Base-by-base conservation (phyloP, 306 rosid species). In the Begonia masoniana region DNA sequence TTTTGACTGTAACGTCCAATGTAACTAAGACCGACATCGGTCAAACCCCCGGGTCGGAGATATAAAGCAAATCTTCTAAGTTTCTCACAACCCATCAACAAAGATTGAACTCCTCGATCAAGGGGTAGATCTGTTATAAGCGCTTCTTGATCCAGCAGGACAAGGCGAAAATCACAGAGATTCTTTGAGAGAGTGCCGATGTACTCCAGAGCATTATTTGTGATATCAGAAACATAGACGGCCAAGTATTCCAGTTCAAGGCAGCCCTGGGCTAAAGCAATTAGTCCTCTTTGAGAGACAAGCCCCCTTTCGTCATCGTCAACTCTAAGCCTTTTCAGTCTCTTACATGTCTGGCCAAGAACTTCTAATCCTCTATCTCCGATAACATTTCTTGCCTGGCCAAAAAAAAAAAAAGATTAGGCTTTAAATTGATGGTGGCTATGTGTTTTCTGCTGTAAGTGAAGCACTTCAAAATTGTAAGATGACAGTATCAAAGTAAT, bases 321-420 rank as follows among this genome's bases (percentile, higher is more conserved):
- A 50, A 91, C 86, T 51, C 99, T 71, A 6, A 91, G 92, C 79
- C 93, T 77, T 71, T 54, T 86, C 26, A 91, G 81, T 71, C 50
- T 77, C 84, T 75, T 81, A 64, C 99, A 91, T 63, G 67, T 64
- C 41, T 39, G 79, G 15, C 92, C 86, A 41, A 91, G 93, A 57
- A 83, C 92, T 77, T 86, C 99, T 64, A 91, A 60, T 56, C 99
- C 99, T 75, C 84, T 79, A 64, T 91, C 99, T 62, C 99, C 99
- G 52, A 91, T 83, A 41, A 86, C 99, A 62, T 91, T 83, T 74
- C 99, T 81, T 36, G 94, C 73, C 99, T 91, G 94, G 51, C 54
- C 19, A 17, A 17, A 1, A 62, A 75, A 24, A 55, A 56, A 69
- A 67, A 67, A 62, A 16, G 4, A 31, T 31, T 7, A 31, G 9